These are phyloP conservation scores for Geoglossum cookeanum DNA, from an alignment of 2,329 filamentous ascomycete species.

Conservation along the genomic window DNA sequence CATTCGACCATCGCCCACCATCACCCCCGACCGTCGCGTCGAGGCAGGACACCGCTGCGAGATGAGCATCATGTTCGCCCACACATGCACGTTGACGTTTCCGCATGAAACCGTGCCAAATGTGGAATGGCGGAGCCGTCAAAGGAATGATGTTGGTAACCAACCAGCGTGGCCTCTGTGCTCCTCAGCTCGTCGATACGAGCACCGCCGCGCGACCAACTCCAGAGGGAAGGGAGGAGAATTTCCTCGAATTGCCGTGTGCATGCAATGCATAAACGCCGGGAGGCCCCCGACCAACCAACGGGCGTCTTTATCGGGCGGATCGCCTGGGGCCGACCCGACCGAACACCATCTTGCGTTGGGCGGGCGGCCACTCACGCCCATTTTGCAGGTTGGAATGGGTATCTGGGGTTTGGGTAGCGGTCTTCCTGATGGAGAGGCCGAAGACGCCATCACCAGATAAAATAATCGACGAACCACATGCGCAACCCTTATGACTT, in stretches of 20 bases:
- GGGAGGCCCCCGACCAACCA: neutral
- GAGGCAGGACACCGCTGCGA: neutral
- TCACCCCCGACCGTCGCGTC: neutral
- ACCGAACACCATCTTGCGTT: neutral
- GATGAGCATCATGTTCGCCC: neutral
- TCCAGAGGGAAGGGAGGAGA: neutral
- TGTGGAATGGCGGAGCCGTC: neutral
- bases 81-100: conserved; percentile 2
- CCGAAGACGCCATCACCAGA: neutral
- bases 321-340: neutral
- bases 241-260: neutral
- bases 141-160: neutral
- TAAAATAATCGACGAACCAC: neutral
- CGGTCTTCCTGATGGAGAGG: neutral
- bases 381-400: neutral
- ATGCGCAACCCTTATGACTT: conserved; percentile 1
- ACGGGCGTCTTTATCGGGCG: neutral
- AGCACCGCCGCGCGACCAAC: neutral
- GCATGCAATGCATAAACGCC: conserved; percentile 2
- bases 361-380: neutral
- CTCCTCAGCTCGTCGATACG: neutral
- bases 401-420: neutral
- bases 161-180: neutral
- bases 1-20: neutral
- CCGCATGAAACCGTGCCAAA: neutral